Base-by-base conservation (phyloP, 495 filamentous ascomycete genomes). In the Aspergillus incahuasiensis region DNA sequence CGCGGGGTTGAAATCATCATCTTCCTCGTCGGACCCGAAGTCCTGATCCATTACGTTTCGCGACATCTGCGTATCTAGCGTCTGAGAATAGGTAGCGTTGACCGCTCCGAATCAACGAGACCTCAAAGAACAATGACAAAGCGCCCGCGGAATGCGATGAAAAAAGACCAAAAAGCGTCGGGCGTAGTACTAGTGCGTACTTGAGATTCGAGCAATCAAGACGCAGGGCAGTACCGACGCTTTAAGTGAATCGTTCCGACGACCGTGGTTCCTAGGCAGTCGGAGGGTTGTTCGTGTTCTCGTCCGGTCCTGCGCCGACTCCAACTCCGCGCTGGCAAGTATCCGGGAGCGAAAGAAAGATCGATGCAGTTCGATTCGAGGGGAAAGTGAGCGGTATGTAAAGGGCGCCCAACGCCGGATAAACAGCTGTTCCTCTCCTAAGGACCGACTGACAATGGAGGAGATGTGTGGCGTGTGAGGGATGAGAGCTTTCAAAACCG, bases 1-100 rank as follows among this genome's bases (percentile, higher is more conserved):
- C 21, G 74, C 77, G 25, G 89, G 89, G 65, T 92, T 91, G 73
- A 92, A 92, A 60, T 89, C 85, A 60, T 90, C 88, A 52, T 91
- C 87, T 50, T 91, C 88, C 20, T 89, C 82, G n/a, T 85, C 88
- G 52, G 86, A 89, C 54, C 86, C 87, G 60, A 81, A 83, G 43
- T 81, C 73, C 30, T 81, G 72, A 49, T 79, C 74, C 15, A 81
- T 47, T n/a, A 83, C 64, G 60, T 77, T 77, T 20, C 64, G 68
- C 39, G 78, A 79, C 77, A 81, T 83, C 25, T 38, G 24, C 51
- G 51, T 73, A 63, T 30, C n/a, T n/a, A 30, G 30, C 4, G 9
- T 25, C 25, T 15, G n/a, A 22, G 53, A 9, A 46, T 11, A n/a
- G 48, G 15, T 4, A 18, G 34, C 34, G 48, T 40, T 35, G 19